Conservation (phyloP, 495 filamentous ascomycete genomes). For the Neurospora sublineolata region DNA sequence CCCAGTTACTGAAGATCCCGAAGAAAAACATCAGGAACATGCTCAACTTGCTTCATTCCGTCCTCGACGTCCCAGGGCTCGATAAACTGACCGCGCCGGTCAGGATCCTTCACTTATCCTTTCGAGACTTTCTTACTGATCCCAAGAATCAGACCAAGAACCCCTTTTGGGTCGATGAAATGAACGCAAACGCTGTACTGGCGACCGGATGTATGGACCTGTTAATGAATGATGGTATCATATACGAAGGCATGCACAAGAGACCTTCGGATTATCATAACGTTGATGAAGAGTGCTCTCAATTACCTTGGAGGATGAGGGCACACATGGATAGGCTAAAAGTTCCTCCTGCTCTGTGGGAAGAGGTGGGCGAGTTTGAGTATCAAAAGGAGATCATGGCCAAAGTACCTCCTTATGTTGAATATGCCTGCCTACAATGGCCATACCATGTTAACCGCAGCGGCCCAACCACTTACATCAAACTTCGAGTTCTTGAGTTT, state of each 20-base stretch:
- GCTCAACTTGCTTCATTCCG: conserved; percentile 20
- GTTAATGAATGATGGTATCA: not conserved
- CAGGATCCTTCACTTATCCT: not conserved
- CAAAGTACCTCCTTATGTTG: not conserved
- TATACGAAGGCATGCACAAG: not conserved
- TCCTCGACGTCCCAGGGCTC: conserved; percentile 11
- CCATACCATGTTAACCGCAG: not conserved
- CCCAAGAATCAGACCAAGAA: not conserved
- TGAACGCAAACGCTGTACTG: not conserved
- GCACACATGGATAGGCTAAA: too few relatives aligned
- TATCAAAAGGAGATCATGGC: not conserved
- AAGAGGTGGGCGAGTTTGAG: not conserved
- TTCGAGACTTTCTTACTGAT: not conserved
- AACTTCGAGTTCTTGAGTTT: not conserved
- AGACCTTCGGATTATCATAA: not conserved
- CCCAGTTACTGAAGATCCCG: conserved; percentile 10
- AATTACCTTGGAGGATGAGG: too few relatives aligned
- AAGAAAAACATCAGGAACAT: conserved; percentile 1
- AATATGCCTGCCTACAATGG: not conserved
- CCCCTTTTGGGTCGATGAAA: not conserved
- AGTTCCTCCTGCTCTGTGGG: too few relatives aligned
- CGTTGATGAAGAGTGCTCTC: not conserved
- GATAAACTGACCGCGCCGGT: not conserved
- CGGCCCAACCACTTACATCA: not conserved
- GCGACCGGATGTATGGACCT: not conserved